Conservation (phyloP, 306 rosid genomes). For the Chamaecrista fasciculata region DNA sequence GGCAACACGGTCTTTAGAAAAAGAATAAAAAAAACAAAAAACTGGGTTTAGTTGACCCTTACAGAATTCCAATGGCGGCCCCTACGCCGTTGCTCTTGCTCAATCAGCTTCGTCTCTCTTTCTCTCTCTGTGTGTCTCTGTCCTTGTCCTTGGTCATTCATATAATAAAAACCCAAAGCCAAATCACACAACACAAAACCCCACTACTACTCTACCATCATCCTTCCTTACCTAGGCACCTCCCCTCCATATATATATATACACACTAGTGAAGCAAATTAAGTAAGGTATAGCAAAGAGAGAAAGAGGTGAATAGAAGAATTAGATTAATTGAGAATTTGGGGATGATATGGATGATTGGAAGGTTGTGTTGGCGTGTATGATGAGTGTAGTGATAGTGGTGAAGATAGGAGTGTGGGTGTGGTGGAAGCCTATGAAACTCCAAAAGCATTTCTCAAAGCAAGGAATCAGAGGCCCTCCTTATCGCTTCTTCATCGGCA, state of each 20-base stretch:
- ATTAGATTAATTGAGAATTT: too few species aligned
- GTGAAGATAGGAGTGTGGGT: conserved; percentile 48
- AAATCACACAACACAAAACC: conserved; percentile 4
- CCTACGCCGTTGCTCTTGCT: conserved; percentile 95
- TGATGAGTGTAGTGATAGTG: conserved; percentile 29
- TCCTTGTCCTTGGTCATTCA: conserved; percentile 14
- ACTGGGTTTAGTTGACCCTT: conserved; percentile 76
- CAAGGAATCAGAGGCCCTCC: conserved; percentile 98
- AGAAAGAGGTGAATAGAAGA: too few species aligned
- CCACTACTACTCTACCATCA: neutral
- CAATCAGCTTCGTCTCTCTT: conserved; percentile 10
- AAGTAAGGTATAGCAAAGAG: too few species aligned
- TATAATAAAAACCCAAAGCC: conserved; percentile 52
- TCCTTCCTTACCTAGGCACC: too few species aligned
- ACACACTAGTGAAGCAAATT: too few species aligned
- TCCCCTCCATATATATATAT: too few species aligned
- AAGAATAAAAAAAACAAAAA: neutral
- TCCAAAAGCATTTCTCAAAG: conserved; percentile 63
- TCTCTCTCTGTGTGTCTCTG: conserved; percentile 27
- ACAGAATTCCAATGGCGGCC: conserved; percentile 75
- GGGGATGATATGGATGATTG: too few species aligned
- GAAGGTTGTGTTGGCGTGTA: conserved; percentile 40
- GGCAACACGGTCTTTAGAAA: conserved; percentile 47
- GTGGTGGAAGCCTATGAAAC: conserved; percentile 92
- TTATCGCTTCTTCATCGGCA: conserved; percentile 94